Evolutionary conservation across 1,139 yeast species (phyloP).

Genomic region (Scheffersomyces illinoinensis): DNA sequence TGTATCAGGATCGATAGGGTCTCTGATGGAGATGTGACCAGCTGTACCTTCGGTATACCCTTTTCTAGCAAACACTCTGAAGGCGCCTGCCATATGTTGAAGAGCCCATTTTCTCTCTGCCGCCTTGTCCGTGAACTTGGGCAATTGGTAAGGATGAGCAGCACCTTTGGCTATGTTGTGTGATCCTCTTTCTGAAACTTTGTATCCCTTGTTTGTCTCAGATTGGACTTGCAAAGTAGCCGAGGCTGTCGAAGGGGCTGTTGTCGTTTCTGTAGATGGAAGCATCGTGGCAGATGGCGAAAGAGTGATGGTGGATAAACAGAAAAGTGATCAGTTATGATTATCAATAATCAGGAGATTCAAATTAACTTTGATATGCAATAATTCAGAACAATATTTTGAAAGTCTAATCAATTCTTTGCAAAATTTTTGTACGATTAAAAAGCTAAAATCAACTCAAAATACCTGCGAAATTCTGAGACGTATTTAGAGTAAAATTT

Average conservation of each 20-base stretch:
- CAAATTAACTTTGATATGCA: neutral
- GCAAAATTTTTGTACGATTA: neutral
- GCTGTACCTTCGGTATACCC: constrained; percentile 79
- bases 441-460: neutral
- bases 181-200: constrained; percentile 36
- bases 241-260: neutral
- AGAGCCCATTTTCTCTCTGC: constrained; percentile 62
- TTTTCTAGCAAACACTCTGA: constrained; percentile 72
- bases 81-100: constrained; percentile 82
- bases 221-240: neutral
- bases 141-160: constrained; percentile 50
- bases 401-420: neutral
- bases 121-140: constrained; percentile 49
- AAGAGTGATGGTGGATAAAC: neutral
- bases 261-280: neutral
- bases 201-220: constrained; percentile 33
- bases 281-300: neutral
- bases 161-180: constrained; percentile 54
- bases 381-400: neutral
- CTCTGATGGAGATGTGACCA: constrained; percentile 79
- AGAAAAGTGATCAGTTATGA: neutral
- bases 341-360: neutral
- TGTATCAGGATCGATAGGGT: constrained; percentile 68
- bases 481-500: neutral
- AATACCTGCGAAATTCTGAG: neutral